Conservation (phyloP, 352 stramenopile genomes). For the Phytophthora hybrid region DNA sequence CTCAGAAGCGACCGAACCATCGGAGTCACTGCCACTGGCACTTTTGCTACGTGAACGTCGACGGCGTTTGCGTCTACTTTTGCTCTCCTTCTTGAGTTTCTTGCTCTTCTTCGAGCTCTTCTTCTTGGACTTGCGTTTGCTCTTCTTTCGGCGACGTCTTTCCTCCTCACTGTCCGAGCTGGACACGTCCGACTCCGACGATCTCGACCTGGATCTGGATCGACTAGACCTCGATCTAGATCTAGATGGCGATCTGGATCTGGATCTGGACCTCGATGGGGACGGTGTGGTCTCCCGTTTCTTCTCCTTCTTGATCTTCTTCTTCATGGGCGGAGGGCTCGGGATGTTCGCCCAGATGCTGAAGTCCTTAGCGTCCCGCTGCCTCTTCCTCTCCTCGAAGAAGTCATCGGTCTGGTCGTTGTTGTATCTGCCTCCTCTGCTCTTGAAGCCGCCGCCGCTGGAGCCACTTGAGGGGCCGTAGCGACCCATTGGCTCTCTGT, state of each 20-base stretch:
- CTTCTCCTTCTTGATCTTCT: slow-evolving; percentile 53
- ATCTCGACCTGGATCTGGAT: slow-evolving; percentile 18
- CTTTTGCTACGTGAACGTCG: slow-evolving; percentile 39
- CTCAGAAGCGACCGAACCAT: slow-evolving; percentile 30
- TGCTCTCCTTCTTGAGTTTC: slow-evolving; percentile 47
- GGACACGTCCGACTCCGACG: slow-evolving; percentile 38
- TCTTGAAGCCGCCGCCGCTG: slow-evolving; percentile 28
- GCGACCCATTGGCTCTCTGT: slow-evolving; percentile 38
- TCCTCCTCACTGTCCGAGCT: slow-evolving; percentile 44
- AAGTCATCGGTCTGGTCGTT: slow-evolving; percentile 67
- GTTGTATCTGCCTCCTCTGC: slow-evolving; percentile 24
- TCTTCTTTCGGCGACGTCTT: slow-evolving; percentile 47
- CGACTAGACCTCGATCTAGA: slow-evolving; percentile 5
- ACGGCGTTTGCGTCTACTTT: slow-evolving; percentile 34
- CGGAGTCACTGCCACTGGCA: slow-evolving; percentile 39
- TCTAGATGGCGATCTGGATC: slow-evolving; percentile 8
- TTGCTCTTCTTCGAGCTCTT: slow-evolving; percentile 47
- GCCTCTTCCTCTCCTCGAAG: slow-evolving; percentile 75
- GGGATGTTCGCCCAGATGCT: slow-evolving; percentile 83
- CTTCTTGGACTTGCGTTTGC: slow-evolving; percentile 49
- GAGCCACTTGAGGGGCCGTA: slow-evolving; percentile 34
- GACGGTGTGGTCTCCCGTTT: slow-evolving; percentile 28
- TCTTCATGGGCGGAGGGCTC: slow-evolving; percentile 67
- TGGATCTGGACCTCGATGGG: slow-evolving; percentile 27
- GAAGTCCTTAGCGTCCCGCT: slow-evolving; percentile 67